Conservation (phyloP, 495 filamentous ascomycete genomes). For the Tuber microsphaerosporum region DNA sequence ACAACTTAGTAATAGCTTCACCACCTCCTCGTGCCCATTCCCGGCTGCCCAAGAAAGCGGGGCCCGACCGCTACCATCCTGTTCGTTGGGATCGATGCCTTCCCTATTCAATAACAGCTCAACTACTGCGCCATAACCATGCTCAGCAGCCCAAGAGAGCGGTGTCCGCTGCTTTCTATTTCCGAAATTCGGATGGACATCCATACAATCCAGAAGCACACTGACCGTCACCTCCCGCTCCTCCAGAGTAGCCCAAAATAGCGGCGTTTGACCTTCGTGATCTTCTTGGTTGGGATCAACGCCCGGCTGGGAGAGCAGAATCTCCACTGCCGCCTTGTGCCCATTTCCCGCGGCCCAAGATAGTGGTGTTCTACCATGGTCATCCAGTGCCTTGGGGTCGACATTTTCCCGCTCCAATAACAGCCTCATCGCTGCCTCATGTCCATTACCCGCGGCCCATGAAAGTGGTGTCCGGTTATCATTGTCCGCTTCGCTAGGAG, state of each 20-base stretch:
- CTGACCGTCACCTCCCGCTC: conserved; percentile 48
- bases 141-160: background rate
- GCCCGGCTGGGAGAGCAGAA: conserved; percentile 20
- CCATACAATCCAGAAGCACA: conserved; percentile 43
- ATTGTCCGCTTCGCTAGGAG: background rate
- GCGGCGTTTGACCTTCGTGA: conserved; percentile 48
- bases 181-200: background rate
- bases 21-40: conserved; percentile 15
- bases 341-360: conserved; percentile 12
- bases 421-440: conserved; percentile 8
- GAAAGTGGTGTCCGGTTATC: background rate
- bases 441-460: conserved; percentile 9
- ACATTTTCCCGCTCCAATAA: conserved; percentile 18
- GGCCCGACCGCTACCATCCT: conserved; percentile 7
- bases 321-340: background rate
- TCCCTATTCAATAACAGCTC: background rate
- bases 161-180: background rate
- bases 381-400: conserved; percentile 11
- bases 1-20: conserved; percentile 3
- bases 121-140: background rate
- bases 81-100: background rate
- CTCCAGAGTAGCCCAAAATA: conserved; percentile 52
- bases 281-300: conserved; percentile 44
- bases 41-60: conserved; percentile 9
- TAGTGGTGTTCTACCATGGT: conserved; percentile 2